Conservation (phyloP, 176 grass and related monocot genomes). For the Aechmea fasciata region DNA sequence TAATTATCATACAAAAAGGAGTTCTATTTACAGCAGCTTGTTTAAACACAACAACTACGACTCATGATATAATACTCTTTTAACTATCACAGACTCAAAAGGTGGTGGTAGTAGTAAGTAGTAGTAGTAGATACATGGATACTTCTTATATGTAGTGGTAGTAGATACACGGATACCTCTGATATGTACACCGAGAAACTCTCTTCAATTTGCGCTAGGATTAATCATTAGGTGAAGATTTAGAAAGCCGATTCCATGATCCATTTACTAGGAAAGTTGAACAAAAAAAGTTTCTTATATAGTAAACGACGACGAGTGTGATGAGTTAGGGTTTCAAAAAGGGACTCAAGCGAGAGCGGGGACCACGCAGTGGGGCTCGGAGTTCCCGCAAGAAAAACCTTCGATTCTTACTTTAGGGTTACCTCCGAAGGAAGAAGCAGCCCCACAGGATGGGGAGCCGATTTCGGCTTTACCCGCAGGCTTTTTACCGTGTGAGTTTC, state of each 20-base stretch:
- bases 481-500: constrained; percentile 46
- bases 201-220: constrained; percentile 42
- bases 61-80: no score
- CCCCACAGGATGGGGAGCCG: constrained; percentile 59
- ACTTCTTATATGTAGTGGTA: constrained; percentile 41
- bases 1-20: no score
- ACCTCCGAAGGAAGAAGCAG: constrained; percentile 29
- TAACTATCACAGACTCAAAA: no score
- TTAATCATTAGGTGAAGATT: constrained; percentile 27
- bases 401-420: constrained; percentile 83
- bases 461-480: constrained; percentile 33
- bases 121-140: constrained; percentile 27
- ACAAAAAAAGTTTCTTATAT: constrained; percentile 7
- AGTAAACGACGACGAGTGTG: neutral
- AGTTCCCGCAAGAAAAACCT: constrained; percentile 69
- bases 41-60: no score
- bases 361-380: constrained; percentile 43
- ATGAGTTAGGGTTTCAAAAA: constrained; percentile 29
- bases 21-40: no score
- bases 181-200: constrained; percentile 55
- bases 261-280: constrained; percentile 30
- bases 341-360: constrained; percentile 53
- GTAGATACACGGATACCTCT: constrained; percentile 36
- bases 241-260: neutral
- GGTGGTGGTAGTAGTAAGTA: no score